Evolutionary conservation across 768 basidiomycete genomes (phyloP).

Genomic region (Cystobasidium ongulense): DNA sequence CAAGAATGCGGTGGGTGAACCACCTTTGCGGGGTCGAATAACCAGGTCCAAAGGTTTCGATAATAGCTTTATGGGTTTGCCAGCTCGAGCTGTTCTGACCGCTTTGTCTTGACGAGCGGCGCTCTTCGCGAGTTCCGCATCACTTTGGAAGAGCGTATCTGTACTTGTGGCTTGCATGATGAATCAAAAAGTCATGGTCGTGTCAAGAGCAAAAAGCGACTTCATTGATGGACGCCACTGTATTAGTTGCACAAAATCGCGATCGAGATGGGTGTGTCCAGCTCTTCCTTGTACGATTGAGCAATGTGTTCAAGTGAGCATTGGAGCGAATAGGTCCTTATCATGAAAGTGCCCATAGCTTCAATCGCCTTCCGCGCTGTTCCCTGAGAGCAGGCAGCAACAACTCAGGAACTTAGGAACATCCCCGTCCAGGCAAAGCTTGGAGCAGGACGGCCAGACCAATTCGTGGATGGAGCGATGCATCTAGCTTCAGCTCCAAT

Average conservation of each 20-base stretch:
- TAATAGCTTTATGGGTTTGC: constrained; percentile 66
- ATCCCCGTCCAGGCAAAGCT: no score
- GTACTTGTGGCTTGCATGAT: constrained; percentile 10
- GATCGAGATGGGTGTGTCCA: no score
- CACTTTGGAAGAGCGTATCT: constrained; percentile 20
- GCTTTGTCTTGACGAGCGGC: constrained; percentile 23
- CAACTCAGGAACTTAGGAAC: no score
- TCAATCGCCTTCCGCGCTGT: no score
- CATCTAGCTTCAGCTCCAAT: no score
- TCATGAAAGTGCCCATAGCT: no score
- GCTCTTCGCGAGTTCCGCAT: constrained; percentile 17
- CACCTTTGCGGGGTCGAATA: constrained; percentile 4
- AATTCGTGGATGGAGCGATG: no score
- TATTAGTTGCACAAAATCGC: not conserved
- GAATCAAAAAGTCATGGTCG: not conserved
- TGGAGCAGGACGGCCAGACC: no score
- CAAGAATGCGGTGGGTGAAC: constrained; percentile 66
- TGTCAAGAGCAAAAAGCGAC: not conserved
- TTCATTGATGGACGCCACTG: not conserved
- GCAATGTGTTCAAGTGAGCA: no score
- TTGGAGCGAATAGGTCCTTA: no score
- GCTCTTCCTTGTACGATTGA: no score
- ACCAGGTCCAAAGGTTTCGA: constrained; percentile 68
- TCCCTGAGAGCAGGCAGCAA: no score
- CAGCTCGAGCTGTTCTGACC: constrained; percentile 52